Evolutionary conservation across 768 basidiomycete genomes (phyloP).

Genomic region (Agaricus blazei): DNA sequence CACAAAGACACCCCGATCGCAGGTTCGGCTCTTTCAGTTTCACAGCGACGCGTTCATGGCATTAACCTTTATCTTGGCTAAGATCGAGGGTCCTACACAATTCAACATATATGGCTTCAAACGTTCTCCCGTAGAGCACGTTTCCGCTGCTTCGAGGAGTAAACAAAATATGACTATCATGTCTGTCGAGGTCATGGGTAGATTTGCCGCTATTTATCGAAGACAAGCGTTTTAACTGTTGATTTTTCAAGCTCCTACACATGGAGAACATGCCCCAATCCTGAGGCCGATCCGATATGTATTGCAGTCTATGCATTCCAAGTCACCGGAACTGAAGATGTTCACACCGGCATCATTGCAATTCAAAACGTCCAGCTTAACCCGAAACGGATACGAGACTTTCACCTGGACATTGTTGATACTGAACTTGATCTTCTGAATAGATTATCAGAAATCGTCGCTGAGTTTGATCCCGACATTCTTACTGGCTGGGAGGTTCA

Average conservation of each 20-base stretch:
- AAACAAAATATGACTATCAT: constrained; percentile 74
- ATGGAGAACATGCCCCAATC: constrained; percentile 53
- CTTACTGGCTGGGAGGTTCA: constrained; percentile 92
- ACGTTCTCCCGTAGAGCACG: constrained; percentile 36
- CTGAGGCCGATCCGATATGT: constrained; percentile 57
- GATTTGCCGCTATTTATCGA: constrained; percentile 15
- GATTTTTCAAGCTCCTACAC: constrained; percentile 47
- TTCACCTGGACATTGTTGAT: constrained; percentile 47
- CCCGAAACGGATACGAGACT: constrained; percentile 35
- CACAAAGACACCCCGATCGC: constrained; percentile 34
- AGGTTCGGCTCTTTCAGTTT: constrained; percentile 31
- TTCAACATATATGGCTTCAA: constrained; percentile 64
- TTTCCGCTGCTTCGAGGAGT: constrained; percentile 35
- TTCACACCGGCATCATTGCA: constrained; percentile 48
- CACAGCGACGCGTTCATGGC: background rate
- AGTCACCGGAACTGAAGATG: constrained; percentile 32
- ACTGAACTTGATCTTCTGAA: constrained; percentile 83
- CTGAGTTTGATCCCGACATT: constrained; percentile 86
- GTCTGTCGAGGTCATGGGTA: constrained; percentile 84
- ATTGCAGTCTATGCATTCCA: constrained; percentile 77
- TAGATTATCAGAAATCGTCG: constrained; percentile 62
- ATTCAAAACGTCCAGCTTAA: constrained; percentile 36
- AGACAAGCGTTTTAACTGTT: background rate
- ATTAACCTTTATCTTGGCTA: background rate
- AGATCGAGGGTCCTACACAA: constrained; percentile 76